A percentile compares a stretch with the other conserved stretches of the same genome.
Conservation (phyloP, 768 basidiomycete genomes). For the Trametes cingulata region DNA sequence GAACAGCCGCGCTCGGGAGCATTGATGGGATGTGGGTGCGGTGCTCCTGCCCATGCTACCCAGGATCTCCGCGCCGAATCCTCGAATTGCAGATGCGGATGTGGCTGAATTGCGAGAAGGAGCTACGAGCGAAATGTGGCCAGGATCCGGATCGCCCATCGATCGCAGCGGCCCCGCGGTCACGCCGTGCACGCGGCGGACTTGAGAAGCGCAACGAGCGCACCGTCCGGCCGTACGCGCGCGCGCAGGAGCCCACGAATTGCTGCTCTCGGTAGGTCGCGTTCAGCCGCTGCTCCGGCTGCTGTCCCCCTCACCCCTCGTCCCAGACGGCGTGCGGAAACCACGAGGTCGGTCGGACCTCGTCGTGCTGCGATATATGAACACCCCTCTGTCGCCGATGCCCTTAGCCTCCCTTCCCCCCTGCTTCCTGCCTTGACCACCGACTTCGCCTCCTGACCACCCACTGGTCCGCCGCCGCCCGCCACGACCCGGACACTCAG, state of each 20-base stretch:
- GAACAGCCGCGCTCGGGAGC: background rate
- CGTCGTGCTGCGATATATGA: constrained; percentile 7
- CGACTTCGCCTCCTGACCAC: background rate
- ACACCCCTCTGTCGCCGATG: background rate
- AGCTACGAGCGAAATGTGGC: background rate
- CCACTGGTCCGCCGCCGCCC: background rate
- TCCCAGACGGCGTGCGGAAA: constrained; percentile 2
- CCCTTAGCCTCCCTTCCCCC: background rate
- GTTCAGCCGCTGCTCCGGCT: constrained; percentile 2
- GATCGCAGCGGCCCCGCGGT: constrained; percentile 16
- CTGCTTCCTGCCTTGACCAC: background rate
- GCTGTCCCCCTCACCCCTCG: background rate
- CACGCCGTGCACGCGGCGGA: constrained; percentile 1
- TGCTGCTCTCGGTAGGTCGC: constrained; percentile 3
- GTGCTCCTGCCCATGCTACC: too few species aligned
- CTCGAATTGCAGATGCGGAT: background rate
- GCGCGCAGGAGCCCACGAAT: background rate
- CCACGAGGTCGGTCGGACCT: constrained; percentile 13
- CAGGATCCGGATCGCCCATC: constrained; percentile 16
- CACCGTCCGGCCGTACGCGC: background rate
- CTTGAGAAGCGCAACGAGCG: background rate
- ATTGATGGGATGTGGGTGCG: background rate
- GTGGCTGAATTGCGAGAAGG: background rate
- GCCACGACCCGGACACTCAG: background rate
- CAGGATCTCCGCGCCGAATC: background rate